Percentiles rank a stretch among this genome's conserved stretches.
phyloP scores from a whole-genome alignment of 2,329 filamentous ascomycete genomes.

The Hypomyces perniciosus region DNA sequence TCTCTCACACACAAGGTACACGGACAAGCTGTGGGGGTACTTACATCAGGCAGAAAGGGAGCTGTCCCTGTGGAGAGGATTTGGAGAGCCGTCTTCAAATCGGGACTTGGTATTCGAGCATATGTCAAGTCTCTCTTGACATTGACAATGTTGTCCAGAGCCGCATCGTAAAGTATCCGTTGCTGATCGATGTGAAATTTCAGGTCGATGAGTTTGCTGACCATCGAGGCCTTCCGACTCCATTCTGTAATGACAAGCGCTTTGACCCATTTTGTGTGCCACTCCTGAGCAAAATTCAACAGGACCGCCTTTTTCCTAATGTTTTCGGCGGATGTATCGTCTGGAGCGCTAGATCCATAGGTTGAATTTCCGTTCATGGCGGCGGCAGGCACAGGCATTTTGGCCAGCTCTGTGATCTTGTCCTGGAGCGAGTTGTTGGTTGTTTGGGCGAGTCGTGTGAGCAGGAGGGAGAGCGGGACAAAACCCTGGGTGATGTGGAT shows the following conservation, averaged over 20 bases:
- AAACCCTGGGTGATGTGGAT: conserved; percentile 70
- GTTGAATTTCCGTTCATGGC: conserved; percentile 46
- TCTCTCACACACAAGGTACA: too few relatives aligned
- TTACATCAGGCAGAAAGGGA: conserved; percentile 71
- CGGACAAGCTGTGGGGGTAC: conserved; percentile 21
- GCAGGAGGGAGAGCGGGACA: conserved; percentile 66
- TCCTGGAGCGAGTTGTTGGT: conserved; percentile 74
- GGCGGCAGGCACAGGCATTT: conserved; percentile 52
- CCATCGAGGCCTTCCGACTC: conserved; percentile 71
- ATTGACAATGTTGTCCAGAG: conserved; percentile 59
- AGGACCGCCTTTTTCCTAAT: conserved; percentile 69
- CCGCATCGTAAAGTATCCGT: conserved; percentile 52
- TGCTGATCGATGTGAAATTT: conserved; percentile 66
- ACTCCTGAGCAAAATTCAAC: conserved; percentile 70
- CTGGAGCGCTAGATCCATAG: conserved; percentile 27
- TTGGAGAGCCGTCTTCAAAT: conserved; percentile 83
- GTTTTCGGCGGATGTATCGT: conserved; percentile 60
- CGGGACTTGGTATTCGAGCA: conserved; percentile 79
- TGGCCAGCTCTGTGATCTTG: conserved; percentile 62
- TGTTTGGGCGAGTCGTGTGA: conserved; percentile 74
- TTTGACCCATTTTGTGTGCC: conserved; percentile 88
- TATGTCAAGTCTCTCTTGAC: conserved; percentile 67
- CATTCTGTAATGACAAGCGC: conserved; percentile 85
- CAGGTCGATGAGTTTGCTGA: conserved; percentile 84
- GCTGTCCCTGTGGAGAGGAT: conserved; percentile 73